phyloP scores from a whole-genome alignment of 805 yeast genomes.

The Metschnikowia cubensis region DNA sequence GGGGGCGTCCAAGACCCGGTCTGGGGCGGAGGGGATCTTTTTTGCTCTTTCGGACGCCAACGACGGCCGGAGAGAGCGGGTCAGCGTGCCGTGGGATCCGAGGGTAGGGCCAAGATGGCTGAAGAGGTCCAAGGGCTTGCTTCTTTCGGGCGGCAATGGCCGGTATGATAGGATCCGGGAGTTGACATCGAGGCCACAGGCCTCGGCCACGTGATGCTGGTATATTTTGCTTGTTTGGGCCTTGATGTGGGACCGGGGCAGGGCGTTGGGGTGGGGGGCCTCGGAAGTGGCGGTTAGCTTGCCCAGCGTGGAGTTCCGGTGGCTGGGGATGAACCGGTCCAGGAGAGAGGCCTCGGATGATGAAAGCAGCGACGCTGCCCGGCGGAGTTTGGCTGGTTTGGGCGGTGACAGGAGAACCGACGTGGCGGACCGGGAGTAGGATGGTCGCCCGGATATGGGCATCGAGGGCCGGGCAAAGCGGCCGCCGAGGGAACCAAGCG shows the following conservation, averaged over 20 bases:
- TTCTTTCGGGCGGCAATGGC: slow-evolving; percentile 74
- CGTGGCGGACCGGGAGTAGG: slow-evolving; percentile 11
- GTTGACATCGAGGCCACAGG: slow-evolving; percentile 84
- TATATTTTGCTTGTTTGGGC: slow-evolving; percentile 55
- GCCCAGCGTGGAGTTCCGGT: slow-evolving; percentile 38
- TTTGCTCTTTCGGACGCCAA: slow-evolving; percentile 67
- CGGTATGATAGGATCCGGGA: slow-evolving; percentile 81
- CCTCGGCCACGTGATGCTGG: slow-evolving; percentile 84
- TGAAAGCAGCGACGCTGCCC: slow-evolving; percentile 15
- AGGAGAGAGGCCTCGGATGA: slow-evolving; percentile 14
- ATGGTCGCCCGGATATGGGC: slow-evolving; percentile 6
- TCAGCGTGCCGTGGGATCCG: not conserved
- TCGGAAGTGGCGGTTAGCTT: slow-evolving; percentile 30
- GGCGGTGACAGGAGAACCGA: slow-evolving; percentile 17
- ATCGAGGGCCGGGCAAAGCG: slow-evolving; percentile 9
- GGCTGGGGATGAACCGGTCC: slow-evolving; percentile 43
- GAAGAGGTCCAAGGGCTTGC: slow-evolving; percentile 33
- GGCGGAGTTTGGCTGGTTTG: slow-evolving; percentile 18
- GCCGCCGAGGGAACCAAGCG: not conserved
- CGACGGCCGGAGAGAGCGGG: slow-evolving; percentile 38
- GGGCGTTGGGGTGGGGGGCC: slow-evolving; percentile 42
- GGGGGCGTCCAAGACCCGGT: slow-evolving; percentile 93
- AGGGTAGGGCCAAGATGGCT: slow-evolving; percentile 22
- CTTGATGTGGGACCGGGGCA: slow-evolving; percentile 53
- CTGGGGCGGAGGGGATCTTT: slow-evolving; percentile 82